Percentiles rank a stretch among this genome's conserved stretches.
These are phyloP conservation scores for Xylogone sp. DNA, from an alignment of 2,329 filamentous ascomycete species.

Conservation along the genomic window DNA sequence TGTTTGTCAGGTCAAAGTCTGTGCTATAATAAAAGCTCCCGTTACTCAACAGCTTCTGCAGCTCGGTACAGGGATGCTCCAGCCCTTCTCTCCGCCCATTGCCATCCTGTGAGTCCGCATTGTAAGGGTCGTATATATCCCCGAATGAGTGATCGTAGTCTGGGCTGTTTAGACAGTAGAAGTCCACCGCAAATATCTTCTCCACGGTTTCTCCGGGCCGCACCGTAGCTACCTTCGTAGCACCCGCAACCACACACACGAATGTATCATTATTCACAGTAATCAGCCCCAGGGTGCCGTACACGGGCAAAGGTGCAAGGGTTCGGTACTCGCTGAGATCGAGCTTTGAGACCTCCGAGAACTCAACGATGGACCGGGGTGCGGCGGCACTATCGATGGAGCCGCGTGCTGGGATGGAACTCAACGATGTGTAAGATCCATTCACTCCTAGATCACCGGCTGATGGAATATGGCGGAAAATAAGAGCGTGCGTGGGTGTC, in stretches of 20 bases:
- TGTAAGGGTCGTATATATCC: conserved; percentile 35
- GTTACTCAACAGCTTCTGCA: conserved; percentile 89
- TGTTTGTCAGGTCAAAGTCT: conserved; percentile 95
- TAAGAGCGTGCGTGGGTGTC: conserved; percentile 73
- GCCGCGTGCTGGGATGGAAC: conserved; percentile 39
- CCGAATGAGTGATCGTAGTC: conserved; percentile 77
- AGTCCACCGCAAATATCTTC: conserved; percentile 81
- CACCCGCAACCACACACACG: conserved; percentile 80
- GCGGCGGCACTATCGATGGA: conserved; percentile 18
- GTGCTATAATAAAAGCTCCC: conserved; percentile 97
- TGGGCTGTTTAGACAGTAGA: conserved; percentile 84
- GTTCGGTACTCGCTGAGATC: conserved; percentile 74
- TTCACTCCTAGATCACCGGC: conserved; percentile 56
- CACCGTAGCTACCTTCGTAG: conserved; percentile 74
- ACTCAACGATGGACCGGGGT: conserved; percentile 77
- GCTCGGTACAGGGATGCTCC: conserved; percentile 84
- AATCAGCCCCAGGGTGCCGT: conserved; percentile 86
- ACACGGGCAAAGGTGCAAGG: conserved; percentile 68
- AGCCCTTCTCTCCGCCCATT: conserved; percentile 63
- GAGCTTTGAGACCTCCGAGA: conserved; percentile 59
- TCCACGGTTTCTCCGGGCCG: conserved; percentile 86
- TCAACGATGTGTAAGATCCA: conserved; percentile 53
- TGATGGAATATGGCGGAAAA: conserved; percentile 74
- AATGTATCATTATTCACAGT: conserved; percentile 83
- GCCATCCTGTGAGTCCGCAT: conserved; percentile 21